These are phyloP conservation scores for Musa acuminata DNA, from an alignment of 176 grass and related monocot species.

Conservation along the genomic window DNA sequence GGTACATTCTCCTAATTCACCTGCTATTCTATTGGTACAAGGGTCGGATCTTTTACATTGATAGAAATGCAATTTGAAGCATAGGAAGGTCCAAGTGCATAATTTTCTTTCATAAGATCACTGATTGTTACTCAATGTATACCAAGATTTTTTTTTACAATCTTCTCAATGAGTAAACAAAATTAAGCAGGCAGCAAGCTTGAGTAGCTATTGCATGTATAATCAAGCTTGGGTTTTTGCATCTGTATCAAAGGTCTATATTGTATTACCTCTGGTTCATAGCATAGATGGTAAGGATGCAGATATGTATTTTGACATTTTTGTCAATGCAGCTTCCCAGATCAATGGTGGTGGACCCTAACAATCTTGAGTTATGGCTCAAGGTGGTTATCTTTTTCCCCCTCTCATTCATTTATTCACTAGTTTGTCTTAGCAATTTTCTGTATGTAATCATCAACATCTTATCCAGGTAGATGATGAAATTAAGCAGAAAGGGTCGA, in stretches of 20 bases:
- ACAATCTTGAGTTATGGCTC: constrained; percentile 88
- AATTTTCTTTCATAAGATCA: too few relatives aligned
- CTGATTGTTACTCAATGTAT: too few relatives aligned
- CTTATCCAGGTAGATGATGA: constrained; percentile 67
- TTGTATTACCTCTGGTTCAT: not conserved
- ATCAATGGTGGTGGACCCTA: constrained; percentile 58
- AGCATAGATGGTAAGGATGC: not conserved
- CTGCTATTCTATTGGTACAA: too few relatives aligned
- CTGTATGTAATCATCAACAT: constrained; percentile 4
- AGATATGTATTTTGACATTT: not conserved
- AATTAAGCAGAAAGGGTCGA: constrained; percentile 74
- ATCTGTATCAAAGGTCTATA: not conserved
- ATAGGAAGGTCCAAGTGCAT: too few relatives aligned
- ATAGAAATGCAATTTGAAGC: too few relatives aligned
- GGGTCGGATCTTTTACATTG: too few relatives aligned
- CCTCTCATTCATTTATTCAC: not conserved
- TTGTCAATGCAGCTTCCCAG: constrained; percentile 54
- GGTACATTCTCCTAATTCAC: not conserved
- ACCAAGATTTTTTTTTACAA: too few relatives aligned
- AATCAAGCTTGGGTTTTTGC: not conserved
- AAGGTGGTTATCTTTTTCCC: constrained; percentile 46
- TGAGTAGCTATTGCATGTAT: not conserved
- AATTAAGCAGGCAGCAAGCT: not conserved
- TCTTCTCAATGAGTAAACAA: too few relatives aligned
- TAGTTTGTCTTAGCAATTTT: constrained; percentile 1